Percentiles rank a stretch among this genome's conserved stretches.
Conservation (phyloP, 176 grass and related monocot genomes). For the maize (Zea mays) region Zm-B73-REFERENCE-NAM-5.0 NC_050096.1:200232001-200232500, state of each 20-base stretch:
- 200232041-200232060: not conserved
- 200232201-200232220: not conserved
- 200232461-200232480: slow-evolving; percentile 25
- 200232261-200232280: not conserved
- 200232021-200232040: not conserved
- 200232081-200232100: not conserved
- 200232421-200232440: not conserved
- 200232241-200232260: slow-evolving; percentile 12
- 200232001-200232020: slow-evolving; percentile 14
- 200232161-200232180: not conserved
- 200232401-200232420: not conserved
- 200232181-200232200: not conserved
- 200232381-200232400: not conserved
- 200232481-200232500: slow-evolving; percentile 57
- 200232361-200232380: not conserved
- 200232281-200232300: not conserved
- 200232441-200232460: slow-evolving; percentile 36
- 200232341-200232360: not conserved
- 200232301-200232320: not conserved
- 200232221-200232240: slow-evolving; percentile 39
- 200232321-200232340: not conserved
- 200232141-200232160: not conserved
- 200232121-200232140: not conserved
- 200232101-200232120: not conserved
- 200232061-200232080: slow-evolving; percentile 10